Evolutionary conservation across 768 basidiomycete genomes (phyloP).

Genomic region (Stropharia rugosoannulata): DNA sequence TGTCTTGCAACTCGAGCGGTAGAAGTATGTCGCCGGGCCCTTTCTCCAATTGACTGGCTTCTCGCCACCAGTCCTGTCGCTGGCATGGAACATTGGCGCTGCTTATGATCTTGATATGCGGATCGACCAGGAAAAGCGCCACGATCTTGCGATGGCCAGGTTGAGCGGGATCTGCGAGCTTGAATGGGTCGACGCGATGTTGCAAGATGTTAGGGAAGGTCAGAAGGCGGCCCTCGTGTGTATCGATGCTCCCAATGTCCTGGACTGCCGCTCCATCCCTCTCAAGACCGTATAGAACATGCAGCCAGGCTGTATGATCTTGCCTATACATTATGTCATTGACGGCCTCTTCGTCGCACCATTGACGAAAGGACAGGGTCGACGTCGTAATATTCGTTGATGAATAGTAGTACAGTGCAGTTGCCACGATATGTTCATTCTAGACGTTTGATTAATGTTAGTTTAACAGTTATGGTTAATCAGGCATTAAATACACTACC

Average conservation of each 20-base stretch:
- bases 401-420: conserved; percentile 28
- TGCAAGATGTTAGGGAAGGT: conserved; percentile 43
- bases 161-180: conserved; percentile 32
- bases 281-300: conserved; percentile 23
- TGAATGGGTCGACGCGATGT: conserved; percentile 37
- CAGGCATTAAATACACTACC: conserved; percentile 5
- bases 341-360: background rate
- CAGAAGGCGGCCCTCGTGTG: conserved; percentile 33
- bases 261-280: conserved; percentile 24
- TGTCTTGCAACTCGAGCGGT: conserved; percentile 16
- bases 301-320: conserved; percentile 26
- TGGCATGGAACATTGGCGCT: conserved; percentile 30
- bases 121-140: conserved; percentile 41
- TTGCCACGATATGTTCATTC: conserved; percentile 34
- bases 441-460: conserved; percentile 1
- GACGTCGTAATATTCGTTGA: conserved; percentile 23
- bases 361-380: conserved; percentile 24
- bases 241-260: conserved; percentile 31
- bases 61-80: conserved; percentile 29
- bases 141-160: conserved; percentile 45
- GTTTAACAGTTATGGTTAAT: background rate
- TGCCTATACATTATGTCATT: conserved; percentile 21
- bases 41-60: conserved; percentile 1
- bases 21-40: background rate
- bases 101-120: conserved; percentile 26